These are phyloP conservation scores for Beta macrorhiza DNA, from an alignment of 179 eudicot species.

Conservation along the genomic window DNA sequence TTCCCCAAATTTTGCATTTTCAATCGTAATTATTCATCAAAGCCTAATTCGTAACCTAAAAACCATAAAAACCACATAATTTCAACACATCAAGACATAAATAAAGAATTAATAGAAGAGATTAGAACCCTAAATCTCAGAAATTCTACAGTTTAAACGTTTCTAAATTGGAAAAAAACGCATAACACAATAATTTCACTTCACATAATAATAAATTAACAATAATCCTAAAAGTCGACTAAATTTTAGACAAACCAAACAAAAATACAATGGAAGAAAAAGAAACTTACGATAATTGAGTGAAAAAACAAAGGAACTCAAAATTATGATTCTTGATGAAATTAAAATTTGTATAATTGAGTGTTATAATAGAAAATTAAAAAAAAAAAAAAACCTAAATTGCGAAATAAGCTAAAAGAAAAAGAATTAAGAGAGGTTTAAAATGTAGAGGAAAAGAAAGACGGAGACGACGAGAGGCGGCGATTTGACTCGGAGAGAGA, in stretches of 20 bases:
- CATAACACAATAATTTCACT: neutral
- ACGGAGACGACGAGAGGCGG: neutral
- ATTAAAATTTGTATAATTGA: no score
- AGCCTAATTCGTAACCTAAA: neutral
- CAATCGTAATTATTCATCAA: neutral
- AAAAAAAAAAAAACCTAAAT: neutral
- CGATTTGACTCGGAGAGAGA: slow-evolving; percentile 16
- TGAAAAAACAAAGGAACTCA: slow-evolving; percentile 5
- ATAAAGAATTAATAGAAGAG: neutral
- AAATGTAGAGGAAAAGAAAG: neutral
- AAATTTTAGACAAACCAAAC: neutral
- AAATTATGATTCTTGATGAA: neutral
- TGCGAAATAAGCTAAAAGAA: neutral
- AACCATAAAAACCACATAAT: neutral
- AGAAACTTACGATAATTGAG: slow-evolving; percentile 20
- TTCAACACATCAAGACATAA: neutral
- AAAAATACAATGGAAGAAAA: neutral
- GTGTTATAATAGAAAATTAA: no score
- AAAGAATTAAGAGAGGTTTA: neutral
- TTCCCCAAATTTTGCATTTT: neutral
- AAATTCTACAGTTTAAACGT: neutral
- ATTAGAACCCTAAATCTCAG: neutral
- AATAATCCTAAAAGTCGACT: neutral
- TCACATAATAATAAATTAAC: neutral
- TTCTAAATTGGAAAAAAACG: neutral